Percentiles rank a stretch among this genome's conserved stretches.
phyloP scores from a whole-genome alignment of 805 yeast genomes.

The Ogataea salicorniae region DNA sequence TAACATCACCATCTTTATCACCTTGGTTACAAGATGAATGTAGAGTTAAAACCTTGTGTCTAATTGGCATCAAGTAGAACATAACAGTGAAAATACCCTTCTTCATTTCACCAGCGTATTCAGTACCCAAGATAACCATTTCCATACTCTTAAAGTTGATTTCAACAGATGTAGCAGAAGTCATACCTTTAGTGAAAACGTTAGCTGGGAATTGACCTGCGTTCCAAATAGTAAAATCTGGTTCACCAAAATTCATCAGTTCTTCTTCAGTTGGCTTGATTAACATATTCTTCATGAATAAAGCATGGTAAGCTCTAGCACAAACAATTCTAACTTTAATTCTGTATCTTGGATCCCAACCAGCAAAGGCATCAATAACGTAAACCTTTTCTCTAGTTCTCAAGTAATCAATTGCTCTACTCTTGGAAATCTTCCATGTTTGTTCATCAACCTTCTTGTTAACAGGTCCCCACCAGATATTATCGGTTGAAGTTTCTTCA shows the following conservation, averaged over 20 bases:
- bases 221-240: constrained; percentile 96
- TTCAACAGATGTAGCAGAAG: constrained; percentile 91
- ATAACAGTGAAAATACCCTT: constrained; percentile 98
- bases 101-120: constrained; percentile 99
- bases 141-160: constrained; percentile 97
- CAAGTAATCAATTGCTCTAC: constrained; percentile 93
- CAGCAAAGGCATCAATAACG: constrained; percentile 95
- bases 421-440: constrained; percentile 93
- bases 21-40: constrained; percentile 97
- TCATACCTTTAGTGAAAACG: constrained; percentile 94
- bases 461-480: constrained; percentile 99
- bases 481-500: constrained; percentile 75
- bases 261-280: constrained; percentile 93
- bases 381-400: constrained; percentile 92
- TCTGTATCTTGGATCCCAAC: constrained; percentile 98
- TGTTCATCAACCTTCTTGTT: constrained; percentile 90
- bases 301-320: constrained; percentile 97
- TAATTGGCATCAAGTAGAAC: constrained; percentile 98
- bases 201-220: constrained; percentile 99
- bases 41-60: constrained; percentile 82
- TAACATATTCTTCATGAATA: constrained; percentile 97
- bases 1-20: constrained; percentile 71
- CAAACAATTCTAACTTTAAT: constrained; percentile 92
- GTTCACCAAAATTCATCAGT: constrained; percentile 85
- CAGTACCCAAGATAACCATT: constrained; percentile 98